phyloP scores from a whole-genome alignment of 768 basidiomycete species.

The Tricholoma bakamatsutake region DNA sequence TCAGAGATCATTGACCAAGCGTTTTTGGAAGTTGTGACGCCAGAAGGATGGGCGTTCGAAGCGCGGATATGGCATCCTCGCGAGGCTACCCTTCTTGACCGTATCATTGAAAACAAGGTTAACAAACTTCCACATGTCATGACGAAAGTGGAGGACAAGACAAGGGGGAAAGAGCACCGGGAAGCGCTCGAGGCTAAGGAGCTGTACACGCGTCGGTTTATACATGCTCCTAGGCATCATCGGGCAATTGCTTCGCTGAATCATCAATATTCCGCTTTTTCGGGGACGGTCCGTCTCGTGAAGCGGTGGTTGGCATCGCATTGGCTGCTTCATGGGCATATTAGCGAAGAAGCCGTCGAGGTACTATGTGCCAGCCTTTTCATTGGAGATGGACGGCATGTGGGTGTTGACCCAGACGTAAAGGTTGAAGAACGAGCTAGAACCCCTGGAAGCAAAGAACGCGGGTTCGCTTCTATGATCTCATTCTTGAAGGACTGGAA shows the following conservation, averaged over 20 bases:
- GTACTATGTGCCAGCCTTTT: slow-evolving; percentile 79
- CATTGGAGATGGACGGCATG: slow-evolving; percentile 40
- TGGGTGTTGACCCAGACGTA: slow-evolving; percentile 24
- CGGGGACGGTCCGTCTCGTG: slow-evolving; percentile 79
- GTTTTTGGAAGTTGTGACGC: slow-evolving; percentile 69
- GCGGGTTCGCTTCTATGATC: slow-evolving; percentile 72
- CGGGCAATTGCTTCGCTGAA: slow-evolving; percentile 72
- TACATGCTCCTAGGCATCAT: slow-evolving; percentile 82
- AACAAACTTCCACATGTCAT: slow-evolving; percentile 33
- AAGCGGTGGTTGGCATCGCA: slow-evolving; percentile 94
- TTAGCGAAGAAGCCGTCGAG: slow-evolving; percentile 78
- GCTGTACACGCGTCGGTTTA: slow-evolving; percentile 64
- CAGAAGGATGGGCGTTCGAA: slow-evolving; percentile 84
- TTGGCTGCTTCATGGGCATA: slow-evolving; percentile 71
- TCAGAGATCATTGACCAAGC: slow-evolving; percentile 65
- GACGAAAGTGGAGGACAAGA: slow-evolving; percentile 21
- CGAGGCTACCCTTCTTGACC: slow-evolving; percentile 73
- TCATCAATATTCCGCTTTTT: slow-evolving; percentile 74
- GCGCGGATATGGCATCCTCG: slow-evolving; percentile 84
- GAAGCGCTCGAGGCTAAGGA: slow-evolving; percentile 53
- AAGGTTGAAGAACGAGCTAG: slow-evolving; percentile 32
- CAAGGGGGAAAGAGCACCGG: slow-evolving; percentile 42
- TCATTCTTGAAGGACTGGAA: slow-evolving; percentile 76
- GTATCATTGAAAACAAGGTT: slow-evolving; percentile 40
- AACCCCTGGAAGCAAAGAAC: slow-evolving; percentile 70